These are phyloP conservation scores for Lasiosphaeria hispida DNA, from an alignment of 495 filamentous ascomycete species.

Conservation along the genomic window DNA sequence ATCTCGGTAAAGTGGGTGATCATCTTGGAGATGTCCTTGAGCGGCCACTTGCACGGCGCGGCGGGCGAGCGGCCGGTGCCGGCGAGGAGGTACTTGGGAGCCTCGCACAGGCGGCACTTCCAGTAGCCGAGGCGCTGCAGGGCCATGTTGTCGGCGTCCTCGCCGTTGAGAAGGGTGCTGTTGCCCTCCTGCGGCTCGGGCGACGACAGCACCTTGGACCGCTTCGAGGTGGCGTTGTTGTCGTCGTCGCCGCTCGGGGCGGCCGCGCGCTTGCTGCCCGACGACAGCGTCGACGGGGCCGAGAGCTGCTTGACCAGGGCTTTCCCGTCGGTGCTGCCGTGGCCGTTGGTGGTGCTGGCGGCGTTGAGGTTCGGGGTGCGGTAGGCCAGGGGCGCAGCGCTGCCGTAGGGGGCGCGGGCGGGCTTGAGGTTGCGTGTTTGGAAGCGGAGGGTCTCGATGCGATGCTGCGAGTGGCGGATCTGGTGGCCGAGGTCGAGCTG, in stretches of 20 bases:
- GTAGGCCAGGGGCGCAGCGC: background rate
- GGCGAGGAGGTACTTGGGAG: constrained; percentile 39
- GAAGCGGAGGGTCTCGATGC: constrained; percentile 34
- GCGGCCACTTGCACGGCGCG: constrained; percentile 45
- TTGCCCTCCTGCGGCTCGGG: constrained; percentile 1
- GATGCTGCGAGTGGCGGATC: constrained; percentile 41
- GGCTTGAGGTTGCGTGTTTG: constrained; percentile 14
- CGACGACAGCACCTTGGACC: background rate
- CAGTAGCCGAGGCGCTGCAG: constrained; percentile 45
- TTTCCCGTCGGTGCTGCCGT: too few species aligned
- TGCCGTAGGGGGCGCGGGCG: background rate
- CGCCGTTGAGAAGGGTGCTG: background rate
- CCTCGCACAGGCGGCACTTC: constrained; percentile 44
- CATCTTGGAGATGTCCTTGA: constrained; percentile 47
- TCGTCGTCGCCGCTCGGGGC: background rate
- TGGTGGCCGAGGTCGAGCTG: constrained; percentile 41
- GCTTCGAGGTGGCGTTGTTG: background rate
- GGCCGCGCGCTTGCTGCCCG: background rate
- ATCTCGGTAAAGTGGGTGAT: constrained; percentile 46
- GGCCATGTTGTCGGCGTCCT: constrained; percentile 9
- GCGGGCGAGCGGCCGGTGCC: constrained; percentile 39
- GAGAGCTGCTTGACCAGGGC: too few species aligned
- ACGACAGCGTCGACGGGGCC: too few species aligned
- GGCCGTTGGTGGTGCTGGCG: background rate
- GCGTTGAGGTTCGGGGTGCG: background rate